These are phyloP conservation scores for Euphorbia pulcherrima DNA, from an alignment of 345 rosid genomes.

Conservation along the genomic window DNA sequence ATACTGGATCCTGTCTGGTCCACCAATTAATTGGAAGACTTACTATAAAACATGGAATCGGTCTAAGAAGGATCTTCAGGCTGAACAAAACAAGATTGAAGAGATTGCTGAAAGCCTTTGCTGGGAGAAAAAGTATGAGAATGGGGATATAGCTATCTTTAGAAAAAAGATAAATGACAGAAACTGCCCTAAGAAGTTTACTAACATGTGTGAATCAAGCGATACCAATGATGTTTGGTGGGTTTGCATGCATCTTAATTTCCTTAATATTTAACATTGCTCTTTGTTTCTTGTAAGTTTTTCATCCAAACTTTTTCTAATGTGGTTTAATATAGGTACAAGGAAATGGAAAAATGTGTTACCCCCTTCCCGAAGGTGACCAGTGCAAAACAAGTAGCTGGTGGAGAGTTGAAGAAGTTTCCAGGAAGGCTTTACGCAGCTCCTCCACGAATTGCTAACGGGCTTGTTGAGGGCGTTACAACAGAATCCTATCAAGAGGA, in stretches of 20 bases:
- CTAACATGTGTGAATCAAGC: conserved; percentile 43
- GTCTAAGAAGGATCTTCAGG: conserved; percentile 64
- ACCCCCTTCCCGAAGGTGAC: conserved; percentile 73
- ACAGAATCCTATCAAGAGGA: conserved; percentile 60
- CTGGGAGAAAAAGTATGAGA: conserved; percentile 99
- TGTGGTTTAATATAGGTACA: conserved; percentile 49
- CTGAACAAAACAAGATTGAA: conserved; percentile 81
- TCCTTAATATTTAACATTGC: background rate
- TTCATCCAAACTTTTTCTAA: conserved; percentile 12
- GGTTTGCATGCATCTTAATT: conserved; percentile 22
- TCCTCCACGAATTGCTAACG: conserved; percentile 68
- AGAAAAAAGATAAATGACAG: conserved; percentile 63
- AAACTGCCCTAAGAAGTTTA: conserved; percentile 50
- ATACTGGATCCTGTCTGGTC: conserved; percentile 94
- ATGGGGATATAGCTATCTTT: conserved; percentile 85
- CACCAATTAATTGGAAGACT: conserved; percentile 96
- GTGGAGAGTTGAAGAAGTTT: conserved; percentile 76
- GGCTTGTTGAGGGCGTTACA: conserved; percentile 53
- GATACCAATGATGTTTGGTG: conserved; percentile 75
- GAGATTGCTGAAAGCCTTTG: conserved; percentile 75
- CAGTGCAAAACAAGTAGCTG: conserved; percentile 65
- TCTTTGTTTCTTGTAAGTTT: background rate
- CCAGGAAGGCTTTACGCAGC: conserved; percentile 80
- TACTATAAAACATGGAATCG: conserved; percentile 86
- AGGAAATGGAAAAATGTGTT: conserved; percentile 61